Evolutionary conservation across 306 rosid genomes (phyloP).

Genomic region (Cercis canadensis): DNA sequence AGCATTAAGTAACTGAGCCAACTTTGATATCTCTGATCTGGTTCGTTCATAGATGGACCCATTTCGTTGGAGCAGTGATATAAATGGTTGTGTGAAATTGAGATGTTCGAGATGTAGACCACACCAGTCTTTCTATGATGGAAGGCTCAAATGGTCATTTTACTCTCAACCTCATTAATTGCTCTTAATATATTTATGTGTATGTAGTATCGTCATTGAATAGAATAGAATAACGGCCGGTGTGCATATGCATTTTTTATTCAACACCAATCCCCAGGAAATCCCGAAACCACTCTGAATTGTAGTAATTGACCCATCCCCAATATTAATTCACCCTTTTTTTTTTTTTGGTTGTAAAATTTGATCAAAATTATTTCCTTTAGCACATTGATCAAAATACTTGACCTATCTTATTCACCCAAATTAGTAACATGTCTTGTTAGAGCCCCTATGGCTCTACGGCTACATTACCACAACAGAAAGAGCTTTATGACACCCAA

Average conservation of each 20-base stretch:
- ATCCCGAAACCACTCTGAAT: constrained; percentile 11
- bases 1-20: constrained; percentile 42
- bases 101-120: constrained; percentile 48
- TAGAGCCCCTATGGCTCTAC: too few relatives aligned
- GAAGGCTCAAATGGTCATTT: constrained; percentile 47
- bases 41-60: constrained; percentile 57
- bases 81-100: constrained; percentile 51
- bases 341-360: too few relatives aligned
- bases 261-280: constrained; percentile 60
- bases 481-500: too few relatives aligned
- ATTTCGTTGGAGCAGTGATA: constrained; percentile 42
- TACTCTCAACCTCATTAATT: constrained; percentile 20
- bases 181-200: constrained; percentile 22
- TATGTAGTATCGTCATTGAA: constrained; percentile 22
- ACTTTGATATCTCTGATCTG: constrained; percentile 42
- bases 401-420: too few relatives aligned
- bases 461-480: too few relatives aligned
- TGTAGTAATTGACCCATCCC: constrained; percentile 26
- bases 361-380: too few relatives aligned
- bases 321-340: too few relatives aligned
- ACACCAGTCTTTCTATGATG: constrained; percentile 6
- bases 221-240: constrained; percentile 38
- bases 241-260: constrained; percentile 2
- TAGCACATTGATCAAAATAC: too few relatives aligned
- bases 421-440: too few relatives aligned